These are phyloP conservation scores for Syzygium jambos DNA, from an alignment of 345 rosid species.

Conservation along the genomic window DNA sequence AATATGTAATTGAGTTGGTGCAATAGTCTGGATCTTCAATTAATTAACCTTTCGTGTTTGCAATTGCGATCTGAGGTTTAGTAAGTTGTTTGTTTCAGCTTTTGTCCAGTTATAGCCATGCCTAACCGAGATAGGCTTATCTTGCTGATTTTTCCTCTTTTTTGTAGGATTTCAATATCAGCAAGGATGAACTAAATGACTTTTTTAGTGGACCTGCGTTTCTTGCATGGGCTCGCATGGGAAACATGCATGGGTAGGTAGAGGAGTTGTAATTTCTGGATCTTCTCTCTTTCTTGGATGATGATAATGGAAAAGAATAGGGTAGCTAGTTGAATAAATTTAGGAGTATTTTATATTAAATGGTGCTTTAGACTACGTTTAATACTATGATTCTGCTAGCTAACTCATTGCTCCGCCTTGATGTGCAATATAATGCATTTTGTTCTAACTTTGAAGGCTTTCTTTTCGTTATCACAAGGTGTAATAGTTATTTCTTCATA, in stretches of 20 bases:
- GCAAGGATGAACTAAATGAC: constrained; percentile 54
- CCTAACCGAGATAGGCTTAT: not conserved
- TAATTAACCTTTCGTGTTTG: not conserved
- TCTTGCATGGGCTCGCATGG: constrained; percentile 99
- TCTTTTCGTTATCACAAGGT: not conserved
- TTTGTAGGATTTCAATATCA: constrained; percentile 65
- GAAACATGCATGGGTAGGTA: constrained; percentile 79
- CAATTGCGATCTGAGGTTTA: not conserved
- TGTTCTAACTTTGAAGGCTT: not conserved
- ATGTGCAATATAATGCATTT: not conserved
- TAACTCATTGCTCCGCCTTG: not conserved
- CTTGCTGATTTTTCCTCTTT: not conserved
- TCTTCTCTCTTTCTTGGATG: not conserved
- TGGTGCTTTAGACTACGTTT: not conserved
- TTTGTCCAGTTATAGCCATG: not conserved
- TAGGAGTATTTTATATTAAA: not conserved
- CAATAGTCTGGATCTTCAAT: not conserved
- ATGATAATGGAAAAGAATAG: not conserved
- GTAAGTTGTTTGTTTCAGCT: not conserved
- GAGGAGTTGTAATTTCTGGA: not conserved
- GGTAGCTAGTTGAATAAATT: not conserved
- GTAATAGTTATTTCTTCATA: constrained; percentile 13
- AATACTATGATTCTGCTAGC: not conserved
- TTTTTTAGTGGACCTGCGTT: constrained; percentile 97
- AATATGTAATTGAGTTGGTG: not conserved